Base-by-base conservation (phyloP, 1,284 basidiomycete species). In the Ganoderma lucidum region DNA sequence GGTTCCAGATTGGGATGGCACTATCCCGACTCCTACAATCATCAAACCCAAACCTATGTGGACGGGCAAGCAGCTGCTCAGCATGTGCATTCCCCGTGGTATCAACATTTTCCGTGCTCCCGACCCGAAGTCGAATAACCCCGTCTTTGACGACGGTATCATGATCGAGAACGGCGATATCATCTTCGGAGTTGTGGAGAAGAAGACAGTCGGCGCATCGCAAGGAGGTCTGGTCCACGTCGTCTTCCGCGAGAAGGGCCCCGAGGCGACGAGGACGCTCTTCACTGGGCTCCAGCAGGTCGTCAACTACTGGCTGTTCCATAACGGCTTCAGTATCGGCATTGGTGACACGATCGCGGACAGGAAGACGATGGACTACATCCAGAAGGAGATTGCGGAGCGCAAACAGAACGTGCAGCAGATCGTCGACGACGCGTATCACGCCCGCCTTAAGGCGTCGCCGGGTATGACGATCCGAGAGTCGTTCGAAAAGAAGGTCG, bases 391-490 rank as follows among this genome's bases (percentile, higher is more conserved):
- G 65, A 97, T 99, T 73, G 87, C 89, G 10, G 86, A 91, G 70
- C 93, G 93, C 72, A 99, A 99, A 84, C 80, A 85, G 48, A 88
- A 91, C 42, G 96, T 97, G 28, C 80, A 84, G 19, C 79, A 85
- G 56, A 87, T 96, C 73, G 93, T 97, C 74, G 86, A 90, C 0
- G 87, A 93, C 68, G 95, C 96, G 2, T 90, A 91, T 69, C 90
- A 92, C 70, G 96, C 97, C 82, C 86, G 88, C 55, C 87, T 98
- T 75, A 96, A 96, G 79, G 88, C 96, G 19, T 86, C 89, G 76
- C 96, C 97, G 0, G 98, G 98, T 82, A 99, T 99, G 98, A 99
- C 97, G 6, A 95, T 99, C 74, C 95, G 97, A 79, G 98, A 99
- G 83, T 98, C 97, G 1, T 97, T 99, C 83, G 97, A 99, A 83